Conservation (phyloP, 1,284 basidiomycete species). For the Singerocomus rubriflavus region DNA sequence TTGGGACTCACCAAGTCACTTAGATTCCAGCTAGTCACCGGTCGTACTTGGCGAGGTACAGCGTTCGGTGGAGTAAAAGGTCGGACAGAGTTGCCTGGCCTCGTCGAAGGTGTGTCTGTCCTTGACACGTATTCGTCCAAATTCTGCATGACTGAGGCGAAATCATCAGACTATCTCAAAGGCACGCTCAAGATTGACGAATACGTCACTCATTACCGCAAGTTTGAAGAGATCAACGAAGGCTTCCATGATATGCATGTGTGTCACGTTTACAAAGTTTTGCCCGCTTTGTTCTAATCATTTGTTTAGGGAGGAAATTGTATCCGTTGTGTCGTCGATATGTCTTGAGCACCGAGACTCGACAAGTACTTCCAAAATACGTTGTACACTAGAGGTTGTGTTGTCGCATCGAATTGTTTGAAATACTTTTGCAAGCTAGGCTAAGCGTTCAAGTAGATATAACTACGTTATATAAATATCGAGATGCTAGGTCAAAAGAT, state of each 20-base stretch:
- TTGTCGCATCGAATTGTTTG: too few species aligned
- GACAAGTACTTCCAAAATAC: not conserved
- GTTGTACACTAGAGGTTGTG: constrained; percentile 4
- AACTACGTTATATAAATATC: constrained; percentile 7
- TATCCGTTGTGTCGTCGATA: constrained; percentile 88
- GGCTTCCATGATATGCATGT: constrained; percentile 97
- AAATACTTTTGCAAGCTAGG: too few species aligned
- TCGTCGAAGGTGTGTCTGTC: constrained; percentile 67
- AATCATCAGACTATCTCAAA: constrained; percentile 60
- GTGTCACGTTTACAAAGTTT: constrained; percentile 35
- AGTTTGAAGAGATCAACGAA: constrained; percentile 77
- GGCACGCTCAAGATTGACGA: constrained; percentile 83
- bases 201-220: constrained; percentile 82
- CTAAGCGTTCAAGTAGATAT: not conserved
- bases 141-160: not conserved
- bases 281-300: not conserved
- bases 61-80: constrained; percentile 99
- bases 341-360: constrained; percentile 44
- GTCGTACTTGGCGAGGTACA: constrained; percentile 92
- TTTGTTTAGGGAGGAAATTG: constrained; percentile 74
- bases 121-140: not conserved
- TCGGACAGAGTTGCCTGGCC: constrained; percentile 87
- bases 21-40: constrained; percentile 85
- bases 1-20: constrained; percentile 10
- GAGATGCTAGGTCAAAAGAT: constrained; percentile 12